phyloP scores from a whole-genome alignment of 805 yeast genomes.

The Starmera quercuum region DNA sequence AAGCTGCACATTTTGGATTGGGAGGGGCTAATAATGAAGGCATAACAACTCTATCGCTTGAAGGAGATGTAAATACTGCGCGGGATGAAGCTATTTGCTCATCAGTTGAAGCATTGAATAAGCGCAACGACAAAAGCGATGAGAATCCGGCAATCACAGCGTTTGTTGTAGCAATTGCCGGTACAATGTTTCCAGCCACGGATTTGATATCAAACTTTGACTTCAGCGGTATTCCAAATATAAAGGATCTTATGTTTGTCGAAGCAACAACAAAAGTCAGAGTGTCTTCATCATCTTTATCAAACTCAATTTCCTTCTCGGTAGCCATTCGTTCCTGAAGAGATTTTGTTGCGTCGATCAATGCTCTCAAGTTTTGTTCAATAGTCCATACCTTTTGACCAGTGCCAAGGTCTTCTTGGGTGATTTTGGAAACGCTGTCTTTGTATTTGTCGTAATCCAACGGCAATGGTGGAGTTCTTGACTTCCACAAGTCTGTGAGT shows the following conservation, averaged over 20 bases:
- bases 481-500: constrained; percentile 74
- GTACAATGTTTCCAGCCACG: constrained; percentile 96
- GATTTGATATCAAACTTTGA: constrained; percentile 85
- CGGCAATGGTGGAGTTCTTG: constrained; percentile 62
- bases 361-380: constrained; percentile 54
- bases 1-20: constrained; percentile 65
- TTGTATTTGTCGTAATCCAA: constrained; percentile 28
- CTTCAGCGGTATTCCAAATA: constrained; percentile 64
- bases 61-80: constrained; percentile 45
- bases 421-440: constrained; percentile 9
- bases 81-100: constrained; percentile 27
- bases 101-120: constrained; percentile 27
- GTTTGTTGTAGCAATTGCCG: constrained; percentile 97
- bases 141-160: constrained; percentile 92
- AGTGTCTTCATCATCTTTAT: constrained; percentile 93
- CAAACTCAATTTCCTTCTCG: constrained; percentile 53
- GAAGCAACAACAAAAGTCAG: constrained; percentile 82
- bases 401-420: constrained; percentile 20
- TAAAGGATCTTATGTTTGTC: constrained; percentile 65
- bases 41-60: constrained; percentile 57
- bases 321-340: constrained; percentile 40
- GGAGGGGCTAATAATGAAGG: constrained; percentile 55
- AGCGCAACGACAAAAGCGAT: constrained; percentile 60
- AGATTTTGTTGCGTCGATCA: constrained; percentile 38
- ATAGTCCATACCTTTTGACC: constrained; percentile 48